phyloP scores from a whole-genome alignment of 2,329 filamentous ascomycete species.

The Fusarium bactridioides region DNA sequence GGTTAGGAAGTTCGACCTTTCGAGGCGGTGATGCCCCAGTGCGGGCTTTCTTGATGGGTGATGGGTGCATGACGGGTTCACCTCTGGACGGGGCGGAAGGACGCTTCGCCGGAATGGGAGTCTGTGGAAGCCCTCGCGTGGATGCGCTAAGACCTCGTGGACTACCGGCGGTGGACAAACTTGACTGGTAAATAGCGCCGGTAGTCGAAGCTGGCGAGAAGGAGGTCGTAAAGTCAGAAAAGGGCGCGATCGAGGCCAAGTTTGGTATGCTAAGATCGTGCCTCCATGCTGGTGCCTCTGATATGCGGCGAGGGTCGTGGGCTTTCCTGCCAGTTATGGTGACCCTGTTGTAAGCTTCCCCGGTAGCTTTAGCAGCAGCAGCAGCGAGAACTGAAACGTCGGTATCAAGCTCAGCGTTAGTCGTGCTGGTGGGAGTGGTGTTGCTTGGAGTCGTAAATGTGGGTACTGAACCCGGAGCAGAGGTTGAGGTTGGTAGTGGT shows the following conservation, averaged over 20 bases:
- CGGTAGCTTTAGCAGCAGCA: constrained; percentile 10
- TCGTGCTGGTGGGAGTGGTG: constrained; percentile 1
- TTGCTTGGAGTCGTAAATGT: constrained; percentile 14
- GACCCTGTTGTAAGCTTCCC: constrained; percentile 18
- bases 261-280: constrained; percentile 29
- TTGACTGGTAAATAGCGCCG: constrained; percentile 33
- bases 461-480: constrained; percentile 12
- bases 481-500: constrained; percentile 5
- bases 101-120: constrained; percentile 39
- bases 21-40: constrained; percentile 56
- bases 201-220: constrained; percentile 17
- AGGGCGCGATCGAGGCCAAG: constrained; percentile 31
- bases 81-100: constrained; percentile 30
- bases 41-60: constrained; percentile 57
- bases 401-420: constrained; percentile 9
- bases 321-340: constrained; percentile 19
- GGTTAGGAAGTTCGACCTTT: constrained; percentile 53
- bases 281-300: constrained; percentile 35
- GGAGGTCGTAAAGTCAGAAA: constrained; percentile 11
- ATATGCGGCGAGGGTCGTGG: constrained; percentile 19
- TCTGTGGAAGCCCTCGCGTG: constrained; percentile 24
- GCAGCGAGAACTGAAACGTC: constrained; percentile 16
- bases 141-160: constrained; percentile 21
- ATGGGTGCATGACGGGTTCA: constrained; percentile 46
- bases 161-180: constrained; percentile 26